phyloP scores from a whole-genome alignment of 345 rosid species.

The Sonneratia alba region DNA sequence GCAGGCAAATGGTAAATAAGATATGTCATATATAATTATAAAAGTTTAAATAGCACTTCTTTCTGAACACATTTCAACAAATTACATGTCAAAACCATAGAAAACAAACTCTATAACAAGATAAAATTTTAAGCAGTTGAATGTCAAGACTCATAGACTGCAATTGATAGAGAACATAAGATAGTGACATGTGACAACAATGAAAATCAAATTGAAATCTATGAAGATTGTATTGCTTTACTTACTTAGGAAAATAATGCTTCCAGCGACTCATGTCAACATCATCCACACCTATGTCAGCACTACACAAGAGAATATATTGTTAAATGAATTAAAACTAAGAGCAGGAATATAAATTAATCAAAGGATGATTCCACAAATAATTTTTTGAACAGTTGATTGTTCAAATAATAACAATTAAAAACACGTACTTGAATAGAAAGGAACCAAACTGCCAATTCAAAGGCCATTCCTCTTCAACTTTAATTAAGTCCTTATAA shows the following conservation, averaged over 20 bases:
- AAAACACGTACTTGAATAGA: neutral
- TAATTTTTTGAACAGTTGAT: too few species aligned
- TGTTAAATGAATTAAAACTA: slow-evolving; percentile 6
- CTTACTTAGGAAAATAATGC: slow-evolving; percentile 75
- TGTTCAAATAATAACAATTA: neutral
- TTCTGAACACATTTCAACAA: neutral
- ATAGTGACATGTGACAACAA: neutral
- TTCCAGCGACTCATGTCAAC: slow-evolving; percentile 24
- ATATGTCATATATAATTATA: neutral
- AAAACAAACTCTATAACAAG: neutral
- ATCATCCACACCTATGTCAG: slow-evolving; percentile 31
- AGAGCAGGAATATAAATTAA: neutral
- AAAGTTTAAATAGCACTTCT: neutral
- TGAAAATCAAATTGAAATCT: neutral
- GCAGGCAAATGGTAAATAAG: neutral
- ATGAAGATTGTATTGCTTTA: slow-evolving; percentile 3
- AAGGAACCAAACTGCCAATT: neutral
- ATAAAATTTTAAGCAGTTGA: neutral
- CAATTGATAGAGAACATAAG: neutral
- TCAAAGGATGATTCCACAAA: neutral
- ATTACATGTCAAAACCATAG: neutral
- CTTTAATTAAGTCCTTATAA: too few species aligned
- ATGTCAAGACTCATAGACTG: neutral
- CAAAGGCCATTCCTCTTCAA: neutral
- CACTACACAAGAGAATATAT: slow-evolving; percentile 27